phyloP scores from a whole-genome alignment of 2,329 filamentous ascomycete genomes.

The Sarocladiaceae sp. region DNA sequence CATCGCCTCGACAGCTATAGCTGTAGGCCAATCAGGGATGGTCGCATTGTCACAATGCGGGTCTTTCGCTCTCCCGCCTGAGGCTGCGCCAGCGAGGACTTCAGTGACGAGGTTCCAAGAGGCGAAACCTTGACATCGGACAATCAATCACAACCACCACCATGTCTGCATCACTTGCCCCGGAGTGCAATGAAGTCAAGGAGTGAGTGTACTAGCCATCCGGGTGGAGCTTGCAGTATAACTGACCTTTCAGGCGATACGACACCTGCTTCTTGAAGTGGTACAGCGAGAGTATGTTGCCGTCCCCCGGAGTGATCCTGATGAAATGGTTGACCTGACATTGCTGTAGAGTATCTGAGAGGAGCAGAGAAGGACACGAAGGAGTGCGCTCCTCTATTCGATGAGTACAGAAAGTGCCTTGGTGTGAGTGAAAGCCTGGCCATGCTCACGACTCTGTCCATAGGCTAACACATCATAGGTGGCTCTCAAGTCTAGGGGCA shows the following conservation, averaged over 20 bases:
- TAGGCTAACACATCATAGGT: slow-evolving; percentile 45
- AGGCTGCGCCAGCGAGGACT: not conserved
- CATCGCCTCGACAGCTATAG: not conserved
- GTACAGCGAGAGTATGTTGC: slow-evolving; percentile 89
- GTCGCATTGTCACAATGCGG: not conserved
- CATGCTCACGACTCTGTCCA: not conserved
- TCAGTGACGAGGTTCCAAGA: not conserved
- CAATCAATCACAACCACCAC: slow-evolving; percentile 13
- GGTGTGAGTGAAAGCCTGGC: slow-evolving; percentile 55
- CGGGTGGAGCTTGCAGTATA: not conserved
- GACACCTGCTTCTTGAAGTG: slow-evolving; percentile 98
- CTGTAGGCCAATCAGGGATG: not conserved
- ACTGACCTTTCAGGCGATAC: slow-evolving; percentile 63
- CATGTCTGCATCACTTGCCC: slow-evolving; percentile 93
- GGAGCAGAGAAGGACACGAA: slow-evolving; percentile 76
- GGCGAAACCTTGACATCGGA: not conserved
- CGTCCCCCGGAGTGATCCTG: slow-evolving; percentile 13
- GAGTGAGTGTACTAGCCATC: slow-evolving; percentile 59
- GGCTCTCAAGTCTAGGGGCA: slow-evolving; percentile 82
- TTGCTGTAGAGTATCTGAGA: slow-evolving; percentile 72
- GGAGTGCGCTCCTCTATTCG: slow-evolving; percentile 83
- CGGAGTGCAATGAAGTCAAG: slow-evolving; percentile 93
- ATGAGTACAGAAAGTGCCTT: slow-evolving; percentile 82
- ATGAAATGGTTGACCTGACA: slow-evolving; percentile 12
- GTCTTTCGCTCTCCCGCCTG: not conserved